Evolutionary conservation across 371 early-diverging fungal species (phyloP), one percentile per base, ranked within the genome.

Genomic region (Chytridium lagenaria): DNA sequence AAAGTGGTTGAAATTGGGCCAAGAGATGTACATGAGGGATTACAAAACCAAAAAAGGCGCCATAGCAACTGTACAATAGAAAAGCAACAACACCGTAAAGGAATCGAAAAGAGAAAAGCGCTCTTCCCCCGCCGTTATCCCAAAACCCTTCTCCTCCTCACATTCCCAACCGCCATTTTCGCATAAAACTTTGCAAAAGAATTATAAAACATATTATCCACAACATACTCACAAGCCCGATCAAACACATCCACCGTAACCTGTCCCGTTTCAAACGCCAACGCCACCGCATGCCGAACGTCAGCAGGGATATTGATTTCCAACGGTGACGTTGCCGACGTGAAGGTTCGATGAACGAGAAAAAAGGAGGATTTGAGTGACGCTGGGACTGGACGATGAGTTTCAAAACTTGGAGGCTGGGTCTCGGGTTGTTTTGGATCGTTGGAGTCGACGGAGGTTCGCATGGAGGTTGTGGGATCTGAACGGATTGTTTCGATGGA

Each of bases 241-340:
- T 66, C 66, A 66, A 66, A 66, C 44, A 44, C 30, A 44, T 66
- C 66, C 44, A 37, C 66, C 44, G 66, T 40, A 38, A 66, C 38
- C 3, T 2, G 10, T 16, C 37, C 66, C 23, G 49, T 44, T 28
- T 66, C 66, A 28, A 66, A 40, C 2, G 44, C 49, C 2, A 28
- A 22, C 22, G 5, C 2, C 2, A 66, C 44, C 44, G 5, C 66
- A 12, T 38, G 10, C 30, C 66, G 39, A 3, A 66, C 49, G 44
- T 66, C 66, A 2, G 44, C 39, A n/a, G 66, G 66, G 44, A 66
- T 26, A 28, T 66, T 66, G n/a, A 66, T 19, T 30, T 66, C 66
- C 23, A 66, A 33, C 39, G 66, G 66, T 2, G 36, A 37, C 22
- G 15, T 44, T 3, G 66, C 22, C 23, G 15, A 2, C 2, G 28